phyloP scores from a whole-genome alignment of 352 stramenopile genomes.

The Peronospora belbahrii region DNA sequence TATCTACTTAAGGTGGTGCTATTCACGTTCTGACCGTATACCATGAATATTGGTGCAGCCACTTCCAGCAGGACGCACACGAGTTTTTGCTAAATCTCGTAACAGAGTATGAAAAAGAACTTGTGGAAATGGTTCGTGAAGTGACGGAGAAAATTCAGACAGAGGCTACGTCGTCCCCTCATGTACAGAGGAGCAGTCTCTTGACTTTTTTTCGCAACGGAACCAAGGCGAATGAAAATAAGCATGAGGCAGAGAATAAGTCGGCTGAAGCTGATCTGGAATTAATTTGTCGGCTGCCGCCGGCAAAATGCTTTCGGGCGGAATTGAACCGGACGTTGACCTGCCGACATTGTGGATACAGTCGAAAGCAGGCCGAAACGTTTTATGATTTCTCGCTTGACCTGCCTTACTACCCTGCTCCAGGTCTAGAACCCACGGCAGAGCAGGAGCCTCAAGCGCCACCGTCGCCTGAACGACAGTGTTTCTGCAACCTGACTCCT shows the following conservation, averaged over 20 bases:
- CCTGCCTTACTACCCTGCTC: slow-evolving; percentile 38
- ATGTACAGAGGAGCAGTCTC: slow-evolving; percentile 36
- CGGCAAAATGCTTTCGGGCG: slow-evolving; percentile 70
- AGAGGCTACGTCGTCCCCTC: slow-evolving; percentile 16
- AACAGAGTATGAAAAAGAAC: slow-evolving; percentile 80
- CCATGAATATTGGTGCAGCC: slow-evolving; percentile 24
- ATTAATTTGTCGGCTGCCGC: slow-evolving; percentile 49
- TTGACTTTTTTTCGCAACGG: slow-evolving; percentile 55
- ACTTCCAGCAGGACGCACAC: slow-evolving; percentile 82
- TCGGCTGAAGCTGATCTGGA: slow-evolving; percentile 24
- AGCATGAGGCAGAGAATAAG: slow-evolving; percentile 6
- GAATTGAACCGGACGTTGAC: slow-evolving; percentile 73
- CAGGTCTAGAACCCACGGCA: slow-evolving; percentile 17
- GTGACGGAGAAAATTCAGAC: slow-evolving; percentile 27
- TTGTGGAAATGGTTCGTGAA: slow-evolving; percentile 41
- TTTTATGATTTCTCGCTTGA: slow-evolving; percentile 87
- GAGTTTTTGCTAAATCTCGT: slow-evolving; percentile 82
- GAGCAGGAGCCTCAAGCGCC: slow-evolving; percentile 31
- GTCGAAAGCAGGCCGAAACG: slow-evolving; percentile 62
- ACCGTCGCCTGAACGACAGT: slow-evolving; percentile 30
- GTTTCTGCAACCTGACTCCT: slow-evolving; percentile 50
- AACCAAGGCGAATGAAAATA: slow-evolving; percentile 6
- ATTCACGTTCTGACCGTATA: slow-evolving; percentile 2
- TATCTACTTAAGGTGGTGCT: background rate
- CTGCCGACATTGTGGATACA: slow-evolving; percentile 71